Base-by-base conservation (phyloP, 1,284 basidiomycete species). In the Naganishia sp. region DNA sequence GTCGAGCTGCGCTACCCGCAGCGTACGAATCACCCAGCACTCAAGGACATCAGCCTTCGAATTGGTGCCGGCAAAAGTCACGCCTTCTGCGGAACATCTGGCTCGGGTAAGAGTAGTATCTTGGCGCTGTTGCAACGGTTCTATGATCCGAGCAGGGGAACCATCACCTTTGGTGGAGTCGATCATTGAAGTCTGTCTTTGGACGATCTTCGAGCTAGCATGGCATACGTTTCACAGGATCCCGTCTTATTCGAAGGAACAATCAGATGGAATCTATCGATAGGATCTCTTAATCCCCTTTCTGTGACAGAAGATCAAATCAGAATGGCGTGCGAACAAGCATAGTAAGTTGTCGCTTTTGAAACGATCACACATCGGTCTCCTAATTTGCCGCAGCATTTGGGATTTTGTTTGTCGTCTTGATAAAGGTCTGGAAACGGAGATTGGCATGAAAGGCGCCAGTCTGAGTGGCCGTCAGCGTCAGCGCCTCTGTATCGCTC, bases 401-500 rank as follows among this genome's bases (percentile, higher is more conserved):
- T 54, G 58, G 51, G 57, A 62, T 23, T 66, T 66, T 25, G 60
- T 66, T 7, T 52, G 57, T 6, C 45, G 65, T 2, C 43, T 66
- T 7, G 60, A 55, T 6, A 53, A 62, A 28, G 65, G 65, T 1
- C 53, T 66, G 18, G 51, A 66, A 2, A 66, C 65, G 10, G 75
- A 78, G 52, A 72, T 82, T 41, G 82, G 82, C 2, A 71, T 79
- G 68, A 81, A 81, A 63, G 81, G 81, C 11, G 72, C 75, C 6
- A 74, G 77, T 57, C 71, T 83, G 43, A 76, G 74, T 18, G 81
- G 81, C 11, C 81, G 81, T 9, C 81, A 82, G 69, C 65, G 65
- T 28, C 91, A 94, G 76, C 80, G 93, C 3, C 73, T 94, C 6
- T 94, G 90, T 78, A 94, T 94, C 71, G 92, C 92, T n/a, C 88